These are phyloP conservation scores for Nephelium lappaceum DNA, from an alignment of 345 rosid species.

Conservation along the genomic window DNA sequence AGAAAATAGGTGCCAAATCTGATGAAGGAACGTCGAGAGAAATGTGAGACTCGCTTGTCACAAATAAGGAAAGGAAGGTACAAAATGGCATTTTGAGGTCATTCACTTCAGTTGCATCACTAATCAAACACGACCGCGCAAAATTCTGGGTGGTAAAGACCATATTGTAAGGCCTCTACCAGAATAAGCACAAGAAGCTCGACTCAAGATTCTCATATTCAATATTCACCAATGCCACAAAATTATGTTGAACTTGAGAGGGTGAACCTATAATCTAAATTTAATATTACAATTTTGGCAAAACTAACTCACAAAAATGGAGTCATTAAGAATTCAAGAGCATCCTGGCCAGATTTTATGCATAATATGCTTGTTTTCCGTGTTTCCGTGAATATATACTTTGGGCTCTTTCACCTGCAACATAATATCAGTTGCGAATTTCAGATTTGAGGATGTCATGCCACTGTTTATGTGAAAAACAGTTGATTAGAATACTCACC, in stretches of 20 bases:
- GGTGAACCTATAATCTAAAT: neutral
- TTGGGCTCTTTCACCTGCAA: slow-evolving; percentile 71
- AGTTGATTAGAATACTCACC: slow-evolving; percentile 41
- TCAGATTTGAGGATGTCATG: neutral
- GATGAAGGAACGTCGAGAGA: no score
- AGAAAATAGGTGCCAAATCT: no score
- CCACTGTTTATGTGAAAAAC: neutral
- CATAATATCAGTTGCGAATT: slow-evolving; percentile 9
- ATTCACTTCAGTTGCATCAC: no score
- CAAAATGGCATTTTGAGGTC: no score
- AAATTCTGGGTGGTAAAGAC: no score
- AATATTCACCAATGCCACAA: neutral
- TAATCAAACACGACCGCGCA: no score
- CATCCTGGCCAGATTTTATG: slow-evolving; percentile 70
- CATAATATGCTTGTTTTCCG: slow-evolving; percentile 34
- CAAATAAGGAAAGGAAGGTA: no score
- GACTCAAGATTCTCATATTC: neutral
- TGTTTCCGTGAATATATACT: slow-evolving; percentile 67
- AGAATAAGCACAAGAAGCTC: no score
- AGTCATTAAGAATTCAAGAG: slow-evolving; percentile 13
- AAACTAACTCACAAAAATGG: neutral
- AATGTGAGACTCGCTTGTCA: no score
- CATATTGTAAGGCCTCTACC: no score
- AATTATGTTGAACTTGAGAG: neutral
- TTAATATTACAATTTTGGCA: neutral